Base-by-base conservation (phyloP, 805 yeast species). In the Starmerella bombicola region DNA sequence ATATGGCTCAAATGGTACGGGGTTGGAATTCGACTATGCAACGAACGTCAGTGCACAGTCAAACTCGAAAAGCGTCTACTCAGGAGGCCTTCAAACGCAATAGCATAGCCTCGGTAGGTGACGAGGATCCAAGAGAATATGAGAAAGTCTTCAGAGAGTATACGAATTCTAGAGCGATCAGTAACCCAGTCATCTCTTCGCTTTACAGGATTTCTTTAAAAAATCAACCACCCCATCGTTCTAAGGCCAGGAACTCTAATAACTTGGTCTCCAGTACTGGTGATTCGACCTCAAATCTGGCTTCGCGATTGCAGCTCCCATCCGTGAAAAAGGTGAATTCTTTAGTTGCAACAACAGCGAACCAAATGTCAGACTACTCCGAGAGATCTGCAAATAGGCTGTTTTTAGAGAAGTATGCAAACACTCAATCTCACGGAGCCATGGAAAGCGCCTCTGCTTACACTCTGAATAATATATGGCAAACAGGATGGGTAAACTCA, bases 291-390 rank as follows among this genome's bases (percentile, higher is more conserved):
- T 16, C 28, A 16, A 28, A 23, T 7, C 15, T 26, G n/a, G 4
- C 28, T 4, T 25, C 23, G 29, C 28, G 31, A 10, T 18, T 38
- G n/a, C 43, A 30, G 16, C 33, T 45, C 2, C 43, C 43, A 5
- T 12, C 49, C 8, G 41, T 35, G 1, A 50, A 45, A 19, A 39
- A 38, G 30, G 49, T 50, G 2, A 46, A 42, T 20, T 39, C 55
- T 19, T 35, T 51, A 1, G 46, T 46, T n/a, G 55, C 55, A 1
- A 51, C 55, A 8, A 51, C 55, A 4, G 43, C 51, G 10, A 38
- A 51, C 30, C 49, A 48, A 30, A 50, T 51, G 45, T 43, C 49
- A 2, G 51, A 48, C 24, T 46, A 44, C 19, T 42, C 46, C 2
- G 49, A 38, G 15, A 26, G 37, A 3, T 32, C 24, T 24, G 25